phyloP scores from a whole-genome alignment of 305 asterid species.

The Plantago rigida region DNA sequence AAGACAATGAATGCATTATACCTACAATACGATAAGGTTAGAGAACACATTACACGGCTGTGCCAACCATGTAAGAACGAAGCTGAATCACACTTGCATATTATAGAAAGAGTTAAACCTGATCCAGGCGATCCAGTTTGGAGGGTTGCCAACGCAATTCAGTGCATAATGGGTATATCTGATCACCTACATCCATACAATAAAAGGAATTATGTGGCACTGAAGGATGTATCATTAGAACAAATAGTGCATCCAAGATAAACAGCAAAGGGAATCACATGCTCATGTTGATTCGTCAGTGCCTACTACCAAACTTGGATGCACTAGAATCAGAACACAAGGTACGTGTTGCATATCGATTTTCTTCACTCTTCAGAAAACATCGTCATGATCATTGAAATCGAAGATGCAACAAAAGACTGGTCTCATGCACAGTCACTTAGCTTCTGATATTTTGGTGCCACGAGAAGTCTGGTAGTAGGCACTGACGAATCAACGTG shows the following conservation, averaged over 20 bases:
- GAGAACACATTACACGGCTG: background rate
- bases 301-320: too few species aligned
- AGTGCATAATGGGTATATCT: conserved; percentile 71
- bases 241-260: background rate
- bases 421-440: too few species aligned
- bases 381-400: too few species aligned
- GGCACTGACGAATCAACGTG: too few species aligned
- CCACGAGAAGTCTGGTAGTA: too few species aligned
- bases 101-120: conserved; percentile 40
- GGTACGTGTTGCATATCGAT: too few species aligned
- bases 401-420: too few species aligned
- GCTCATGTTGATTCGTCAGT: too few species aligned
- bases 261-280: too few species aligned
- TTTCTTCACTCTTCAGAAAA: too few species aligned
- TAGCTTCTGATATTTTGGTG: too few species aligned
- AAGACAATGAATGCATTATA: conserved; percentile 71
- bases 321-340: too few species aligned
- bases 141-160: conserved; percentile 50
- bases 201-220: background rate
- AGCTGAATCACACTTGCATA: background rate
- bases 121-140: conserved; percentile 56
- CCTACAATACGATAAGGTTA: conserved; percentile 36
- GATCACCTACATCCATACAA: conserved; percentile 44
- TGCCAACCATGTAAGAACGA: background rate
- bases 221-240: background rate